These are phyloP conservation scores for Rhodotorula babjevae DNA, from an alignment of 768 basidiomycete genomes.

Conservation along the genomic window DNA sequence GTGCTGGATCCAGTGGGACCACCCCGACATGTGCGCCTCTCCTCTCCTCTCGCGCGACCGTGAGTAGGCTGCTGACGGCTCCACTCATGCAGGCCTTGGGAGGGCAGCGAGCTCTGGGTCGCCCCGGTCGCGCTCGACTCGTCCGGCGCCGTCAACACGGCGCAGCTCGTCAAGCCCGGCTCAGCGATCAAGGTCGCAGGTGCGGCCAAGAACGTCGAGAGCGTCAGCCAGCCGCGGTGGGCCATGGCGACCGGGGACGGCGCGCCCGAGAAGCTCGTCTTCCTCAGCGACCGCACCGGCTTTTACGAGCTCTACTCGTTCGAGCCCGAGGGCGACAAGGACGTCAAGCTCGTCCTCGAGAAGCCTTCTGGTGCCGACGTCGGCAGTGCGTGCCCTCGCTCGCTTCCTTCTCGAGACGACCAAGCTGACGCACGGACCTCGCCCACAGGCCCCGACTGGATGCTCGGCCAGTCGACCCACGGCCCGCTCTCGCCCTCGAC, in stretches of 20 bases:
- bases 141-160: not conserved
- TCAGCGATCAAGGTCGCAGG: conserved; percentile 53
- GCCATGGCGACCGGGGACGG: conserved; percentile 43
- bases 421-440: too few relatives aligned
- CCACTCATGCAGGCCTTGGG: conserved; percentile 54
- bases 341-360: not conserved
- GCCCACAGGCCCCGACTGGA: conserved; percentile 28
- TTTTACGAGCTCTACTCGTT: conserved; percentile 65
- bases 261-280: conserved; percentile 54
- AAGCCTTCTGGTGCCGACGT: conserved; percentile 21
- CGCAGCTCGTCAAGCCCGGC: conserved; percentile 39
- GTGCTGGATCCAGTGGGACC: conserved; percentile 66
- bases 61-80: not conserved
- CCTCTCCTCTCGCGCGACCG: too few relatives aligned
- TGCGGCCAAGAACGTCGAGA: conserved; percentile 54
- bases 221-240: conserved; percentile 63
- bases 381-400: not conserved
- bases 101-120: conserved; percentile 58
- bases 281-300: conserved; percentile 62
- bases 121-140: conserved; percentile 48
- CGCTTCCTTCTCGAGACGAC: not conserved
- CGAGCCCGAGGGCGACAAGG: conserved; percentile 36
- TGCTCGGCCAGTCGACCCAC: conserved; percentile 24
- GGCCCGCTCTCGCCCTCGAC: not conserved
- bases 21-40: conserved; percentile 57